These are phyloP conservation scores for Adansonia grandidieri DNA, from an alignment of 441 rosid genomes.

Conservation along the genomic window DNA sequence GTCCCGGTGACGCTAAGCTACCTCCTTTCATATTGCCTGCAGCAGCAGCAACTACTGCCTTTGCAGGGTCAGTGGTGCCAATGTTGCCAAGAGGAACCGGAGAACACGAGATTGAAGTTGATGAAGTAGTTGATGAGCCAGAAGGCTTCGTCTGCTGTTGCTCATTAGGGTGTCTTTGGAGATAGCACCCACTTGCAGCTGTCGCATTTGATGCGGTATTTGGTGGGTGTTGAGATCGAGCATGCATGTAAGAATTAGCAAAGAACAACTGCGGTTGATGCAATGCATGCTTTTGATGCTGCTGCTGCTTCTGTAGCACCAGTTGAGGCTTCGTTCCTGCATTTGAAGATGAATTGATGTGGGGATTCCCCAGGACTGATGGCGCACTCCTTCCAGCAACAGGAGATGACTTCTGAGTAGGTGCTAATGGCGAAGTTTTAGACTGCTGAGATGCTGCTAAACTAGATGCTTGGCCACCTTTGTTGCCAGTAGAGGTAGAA, in stretches of 20 bases:
- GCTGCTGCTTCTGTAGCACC: constrained; percentile 52
- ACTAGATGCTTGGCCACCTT: constrained; percentile 67
- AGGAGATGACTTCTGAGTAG: constrained; percentile 62
- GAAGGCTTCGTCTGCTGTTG: constrained; percentile 55
- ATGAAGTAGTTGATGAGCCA: constrained; percentile 39
- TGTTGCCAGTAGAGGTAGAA: constrained; percentile 63
- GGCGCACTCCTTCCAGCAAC: constrained; percentile 64
- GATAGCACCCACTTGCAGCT: constrained; percentile 53
- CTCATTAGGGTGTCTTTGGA: constrained; percentile 66
- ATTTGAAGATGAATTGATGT: constrained; percentile 49
- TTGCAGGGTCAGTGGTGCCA: constrained; percentile 69
- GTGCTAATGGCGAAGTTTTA: constrained; percentile 59
- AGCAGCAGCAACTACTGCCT: constrained; percentile 57
- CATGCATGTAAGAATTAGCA: constrained; percentile 55
- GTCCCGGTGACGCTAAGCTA: constrained; percentile 47
- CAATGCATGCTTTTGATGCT: constrained; percentile 60
- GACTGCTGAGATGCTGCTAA: constrained; percentile 68
- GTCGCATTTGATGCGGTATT: constrained; percentile 29
- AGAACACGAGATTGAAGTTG: constrained; percentile 49
- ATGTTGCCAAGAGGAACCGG: constrained; percentile 48
- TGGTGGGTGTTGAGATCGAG: constrained; percentile 60
- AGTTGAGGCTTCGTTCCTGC: constrained; percentile 59
- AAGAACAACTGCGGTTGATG: constrained; percentile 65
- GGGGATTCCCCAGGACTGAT: constrained; percentile 74
- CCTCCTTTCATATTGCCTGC: constrained; percentile 64